Percentiles rank a stretch among this genome's conserved stretches.
These are phyloP conservation scores for Aspergillus neoniger DNA, from an alignment of 2,329 filamentous ascomycete genomes.

Conservation along the genomic window DNA sequence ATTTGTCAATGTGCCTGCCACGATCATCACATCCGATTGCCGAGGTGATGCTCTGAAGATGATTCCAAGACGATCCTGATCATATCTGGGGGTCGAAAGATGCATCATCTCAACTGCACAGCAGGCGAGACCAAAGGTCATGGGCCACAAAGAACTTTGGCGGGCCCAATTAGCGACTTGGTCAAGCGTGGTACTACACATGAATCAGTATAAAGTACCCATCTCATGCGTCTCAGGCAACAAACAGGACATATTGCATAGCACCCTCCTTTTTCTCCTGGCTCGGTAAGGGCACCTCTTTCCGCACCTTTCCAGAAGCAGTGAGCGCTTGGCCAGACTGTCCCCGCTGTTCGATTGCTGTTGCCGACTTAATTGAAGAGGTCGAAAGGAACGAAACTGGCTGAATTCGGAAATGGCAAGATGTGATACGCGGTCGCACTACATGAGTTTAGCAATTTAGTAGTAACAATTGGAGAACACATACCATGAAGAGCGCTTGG, in stretches of 20 bases:
- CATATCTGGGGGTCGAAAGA: slow-evolving; percentile 83
- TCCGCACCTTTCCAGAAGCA: slow-evolving; percentile 47
- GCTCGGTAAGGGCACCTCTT: slow-evolving; percentile 51
- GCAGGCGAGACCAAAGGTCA: slow-evolving; percentile 89
- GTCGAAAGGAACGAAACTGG: slow-evolving; percentile 44
- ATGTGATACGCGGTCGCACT: slow-evolving; percentile 33
- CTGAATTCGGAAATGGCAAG: slow-evolving; percentile 37
- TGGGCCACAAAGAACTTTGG: slow-evolving; percentile 85
- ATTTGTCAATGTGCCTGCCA: slow-evolving; percentile 89
- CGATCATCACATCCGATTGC: slow-evolving; percentile 91
- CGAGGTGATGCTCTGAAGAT: slow-evolving; percentile 87
- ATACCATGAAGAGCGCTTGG: slow-evolving; percentile 33
- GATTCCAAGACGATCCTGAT: slow-evolving; percentile 84
- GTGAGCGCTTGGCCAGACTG: slow-evolving; percentile 38
- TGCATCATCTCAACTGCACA: slow-evolving; percentile 96
- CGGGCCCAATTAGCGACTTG: slow-evolving; percentile 85
- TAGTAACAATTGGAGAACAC: slow-evolving; percentile 4
- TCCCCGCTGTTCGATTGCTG: slow-evolving; percentile 42
- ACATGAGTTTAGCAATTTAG: slow-evolving; percentile 22
- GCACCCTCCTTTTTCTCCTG: slow-evolving; percentile 54
- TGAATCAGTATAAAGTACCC: slow-evolving; percentile 1
- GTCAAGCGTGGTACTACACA: slow-evolving; percentile 55
- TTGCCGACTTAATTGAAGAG: slow-evolving; percentile 47
- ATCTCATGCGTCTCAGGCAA: slow-evolving; percentile 12
- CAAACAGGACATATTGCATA: slow-evolving; percentile 55